A percentile compares a stretch with the other conserved stretches of the same genome.
Evolutionary conservation across 345 rosid species (phyloP).

Genomic region (Orychophragmus violaceus): DNA sequence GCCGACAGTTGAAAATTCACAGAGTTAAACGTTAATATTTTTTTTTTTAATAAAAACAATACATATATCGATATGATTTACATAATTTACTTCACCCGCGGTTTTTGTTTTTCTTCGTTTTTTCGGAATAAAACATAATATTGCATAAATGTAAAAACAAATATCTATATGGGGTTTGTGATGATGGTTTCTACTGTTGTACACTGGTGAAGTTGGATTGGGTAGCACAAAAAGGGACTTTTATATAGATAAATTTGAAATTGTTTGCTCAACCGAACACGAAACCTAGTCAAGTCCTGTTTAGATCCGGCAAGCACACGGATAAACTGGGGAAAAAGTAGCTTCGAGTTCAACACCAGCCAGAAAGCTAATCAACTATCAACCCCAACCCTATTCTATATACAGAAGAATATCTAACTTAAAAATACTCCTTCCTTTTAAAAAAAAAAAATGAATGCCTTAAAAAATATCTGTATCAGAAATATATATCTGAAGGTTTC

Average conservation of each 20-base stretch:
- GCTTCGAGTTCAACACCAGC: conserved; percentile 55
- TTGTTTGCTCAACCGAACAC: conserved; percentile 43
- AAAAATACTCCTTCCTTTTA: too few species aligned
- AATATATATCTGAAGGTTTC: too few species aligned
- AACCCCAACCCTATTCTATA: conserved; percentile 18
- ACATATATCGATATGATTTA: not conserved
- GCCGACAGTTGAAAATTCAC: not conserved
- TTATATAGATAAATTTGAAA: conserved; percentile 4
- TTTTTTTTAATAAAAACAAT: not conserved
- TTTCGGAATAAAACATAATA: not conserved
- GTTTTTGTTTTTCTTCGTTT: not conserved
- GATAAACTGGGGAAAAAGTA: conserved; percentile 38
- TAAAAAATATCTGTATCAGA: too few species aligned
- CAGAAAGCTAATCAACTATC: conserved; percentile 38
- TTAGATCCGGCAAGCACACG: conserved; percentile 49
- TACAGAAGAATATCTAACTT: not conserved
- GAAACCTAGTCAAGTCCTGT: conserved; percentile 38
- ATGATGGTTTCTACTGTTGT: not conserved
- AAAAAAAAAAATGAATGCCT: too few species aligned
- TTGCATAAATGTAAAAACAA: not conserved
- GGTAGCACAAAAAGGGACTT: conserved; percentile 4
- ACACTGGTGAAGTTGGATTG: not conserved
- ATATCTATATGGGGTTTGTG: not conserved
- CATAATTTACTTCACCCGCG: not conserved
- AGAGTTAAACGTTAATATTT: not conserved